These are phyloP conservation scores for Rugonectria rugulosa DNA, from an alignment of 2,329 filamentous ascomycete species.

Conservation along the genomic window DNA sequence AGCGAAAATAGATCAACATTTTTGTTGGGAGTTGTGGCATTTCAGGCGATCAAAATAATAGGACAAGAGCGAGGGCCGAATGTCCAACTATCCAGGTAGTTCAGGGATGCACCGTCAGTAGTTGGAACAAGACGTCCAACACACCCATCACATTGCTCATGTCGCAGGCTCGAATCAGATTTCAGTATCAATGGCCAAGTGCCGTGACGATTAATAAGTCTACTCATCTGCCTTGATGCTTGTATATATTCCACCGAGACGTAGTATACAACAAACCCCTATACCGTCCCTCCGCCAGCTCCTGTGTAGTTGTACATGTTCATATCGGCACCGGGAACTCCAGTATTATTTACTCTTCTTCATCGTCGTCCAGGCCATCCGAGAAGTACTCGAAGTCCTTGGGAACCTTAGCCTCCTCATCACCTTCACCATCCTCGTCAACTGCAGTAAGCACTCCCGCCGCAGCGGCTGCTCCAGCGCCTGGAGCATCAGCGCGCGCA, in stretches of 20 bases:
- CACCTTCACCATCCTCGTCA: constrained; percentile 82
- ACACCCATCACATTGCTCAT: no score
- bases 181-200: constrained; percentile 1
- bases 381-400: constrained; percentile 81
- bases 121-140: no score
- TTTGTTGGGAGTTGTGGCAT: no score
- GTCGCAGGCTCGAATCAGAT: constrained; percentile 7
- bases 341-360: constrained; percentile 34
- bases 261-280: constrained; percentile 34
- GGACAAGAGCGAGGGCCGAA: no score
- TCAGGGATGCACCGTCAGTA: no score
- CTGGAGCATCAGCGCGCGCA: constrained; percentile 31
- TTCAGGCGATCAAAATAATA: no score
- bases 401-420: constrained; percentile 75
- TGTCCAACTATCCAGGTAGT: no score
- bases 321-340: constrained; percentile 2
- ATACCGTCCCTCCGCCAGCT: constrained; percentile 11
- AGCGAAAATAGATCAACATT: no score
- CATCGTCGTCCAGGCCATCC: constrained; percentile 63
- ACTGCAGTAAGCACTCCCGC: constrained; percentile 85
- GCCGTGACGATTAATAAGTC: constrained; percentile 21
- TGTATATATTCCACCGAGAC: constrained; percentile 28
- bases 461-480: constrained; percentile 70
- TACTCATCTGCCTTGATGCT: constrained; percentile 25
- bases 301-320: constrained; percentile 37